Conservation (phyloP, 164 flowering plant genomes). For the Piper longum region DNA sequence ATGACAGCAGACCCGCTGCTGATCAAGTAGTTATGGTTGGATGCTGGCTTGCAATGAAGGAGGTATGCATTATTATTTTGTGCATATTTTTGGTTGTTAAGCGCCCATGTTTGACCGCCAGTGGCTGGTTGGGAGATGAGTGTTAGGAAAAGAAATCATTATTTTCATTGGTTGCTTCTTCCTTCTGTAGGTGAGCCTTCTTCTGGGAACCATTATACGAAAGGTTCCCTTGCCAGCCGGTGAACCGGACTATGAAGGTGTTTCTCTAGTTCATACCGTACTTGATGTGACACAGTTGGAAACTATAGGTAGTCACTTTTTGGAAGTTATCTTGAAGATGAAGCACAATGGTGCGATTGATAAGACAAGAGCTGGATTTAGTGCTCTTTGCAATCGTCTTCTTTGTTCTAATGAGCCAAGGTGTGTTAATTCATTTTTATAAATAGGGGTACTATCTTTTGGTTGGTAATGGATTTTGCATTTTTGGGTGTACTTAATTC, state of each 20-base stretch:
- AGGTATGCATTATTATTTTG: constrained; percentile 32
- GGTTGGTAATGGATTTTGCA: not conserved
- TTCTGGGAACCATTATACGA: constrained; percentile 80
- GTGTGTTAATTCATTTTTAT: constrained; percentile 21
- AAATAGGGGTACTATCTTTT: no score
- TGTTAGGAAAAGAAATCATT: no score
- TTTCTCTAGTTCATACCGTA: constrained; percentile 18
- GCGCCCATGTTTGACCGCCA: no score
- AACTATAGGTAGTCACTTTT: constrained; percentile 73
- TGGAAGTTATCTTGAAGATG: constrained; percentile 95
- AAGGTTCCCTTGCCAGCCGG: constrained; percentile 70
- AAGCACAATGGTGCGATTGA: constrained; percentile 99
- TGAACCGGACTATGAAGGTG: constrained; percentile 8
- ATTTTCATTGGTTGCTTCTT: not conserved
- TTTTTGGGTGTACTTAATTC: not conserved
- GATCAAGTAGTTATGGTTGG: constrained; percentile 96
- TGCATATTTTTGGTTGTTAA: no score
- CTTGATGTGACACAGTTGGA: constrained; percentile 83
- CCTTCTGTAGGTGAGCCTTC: constrained; percentile 79
- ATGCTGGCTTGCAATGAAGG: constrained; percentile 99
- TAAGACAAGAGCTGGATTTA: constrained; percentile 96
- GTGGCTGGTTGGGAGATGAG: no score
- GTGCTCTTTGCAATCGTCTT: constrained; percentile 94
- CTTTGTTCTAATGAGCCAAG: constrained; percentile 93
- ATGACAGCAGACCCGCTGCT: constrained; percentile 24